A percentile compares a stretch with the other conserved stretches of the same genome.
These are phyloP conservation scores for Spathaspora jeffriesii DNA, from an alignment of 1,139 yeast genomes.

Conservation along the genomic window DNA sequence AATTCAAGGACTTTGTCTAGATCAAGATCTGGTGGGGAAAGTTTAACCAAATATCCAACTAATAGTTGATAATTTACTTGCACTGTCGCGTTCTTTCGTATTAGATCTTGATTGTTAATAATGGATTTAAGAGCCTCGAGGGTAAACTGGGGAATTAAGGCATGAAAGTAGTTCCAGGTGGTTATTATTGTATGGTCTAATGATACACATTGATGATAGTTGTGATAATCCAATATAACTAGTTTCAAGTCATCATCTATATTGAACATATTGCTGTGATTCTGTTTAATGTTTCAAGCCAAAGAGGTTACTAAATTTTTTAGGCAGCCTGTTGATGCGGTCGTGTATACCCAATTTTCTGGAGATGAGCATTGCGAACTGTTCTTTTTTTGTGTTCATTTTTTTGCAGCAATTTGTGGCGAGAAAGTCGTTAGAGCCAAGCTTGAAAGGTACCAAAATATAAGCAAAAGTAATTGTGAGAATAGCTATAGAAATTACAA, in stretches of 20 bases:
- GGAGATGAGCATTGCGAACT: background rate
- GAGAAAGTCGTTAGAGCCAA: too few species aligned
- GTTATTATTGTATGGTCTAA: slow-evolving; percentile 7
- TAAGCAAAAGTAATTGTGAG: too few species aligned
- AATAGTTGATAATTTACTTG: slow-evolving; percentile 5
- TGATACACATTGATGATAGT: slow-evolving; percentile 10
- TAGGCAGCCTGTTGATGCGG: background rate
- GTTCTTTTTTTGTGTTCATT: background rate
- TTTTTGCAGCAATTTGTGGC: slow-evolving; percentile 1
- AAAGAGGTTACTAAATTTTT: background rate
- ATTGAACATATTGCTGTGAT: slow-evolving; percentile 3
- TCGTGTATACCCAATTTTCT: background rate
- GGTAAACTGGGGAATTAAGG: slow-evolving; percentile 9
- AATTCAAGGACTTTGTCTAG: slow-evolving; percentile 8
- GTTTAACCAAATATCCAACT: slow-evolving; percentile 9
- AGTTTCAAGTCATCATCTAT: slow-evolving; percentile 11
- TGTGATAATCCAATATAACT: slow-evolving; percentile 12
- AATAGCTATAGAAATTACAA: too few species aligned
- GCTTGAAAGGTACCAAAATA: too few species aligned
- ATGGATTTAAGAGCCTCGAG: slow-evolving; percentile 5
- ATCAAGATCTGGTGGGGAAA: slow-evolving; percentile 4
- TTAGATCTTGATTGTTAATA: slow-evolving; percentile 4
- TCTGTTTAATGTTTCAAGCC: background rate
- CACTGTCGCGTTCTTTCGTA: slow-evolving; percentile 5
- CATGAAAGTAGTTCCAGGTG: slow-evolving; percentile 10